Evolutionary conservation across 2,329 filamentous ascomycete genomes (phyloP).

Genomic region (Dothideomycetes sp.): DNA sequence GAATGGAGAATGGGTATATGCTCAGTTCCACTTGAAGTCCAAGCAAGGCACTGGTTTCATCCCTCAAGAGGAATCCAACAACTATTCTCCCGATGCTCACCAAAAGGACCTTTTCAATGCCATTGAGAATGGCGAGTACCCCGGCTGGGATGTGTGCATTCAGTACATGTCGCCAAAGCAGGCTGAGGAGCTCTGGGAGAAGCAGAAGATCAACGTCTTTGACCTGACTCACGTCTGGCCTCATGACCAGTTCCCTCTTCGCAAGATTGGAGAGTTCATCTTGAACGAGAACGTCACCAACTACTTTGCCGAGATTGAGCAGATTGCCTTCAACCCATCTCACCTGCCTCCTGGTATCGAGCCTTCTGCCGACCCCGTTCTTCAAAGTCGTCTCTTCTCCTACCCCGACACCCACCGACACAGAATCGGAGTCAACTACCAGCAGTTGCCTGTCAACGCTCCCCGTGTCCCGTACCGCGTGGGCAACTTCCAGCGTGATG

Average conservation of each 20-base stretch:
- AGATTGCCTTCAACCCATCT: conserved; percentile 57
- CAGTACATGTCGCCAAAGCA: conserved; percentile 43
- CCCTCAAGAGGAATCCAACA: conserved; percentile 39
- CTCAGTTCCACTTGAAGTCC: conserved; percentile 40
- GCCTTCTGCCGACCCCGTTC: conserved; percentile 57
- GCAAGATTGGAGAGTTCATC: conserved; percentile 42
- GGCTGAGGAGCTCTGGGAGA: conserved; percentile 41
- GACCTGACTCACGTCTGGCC: conserved; percentile 46
- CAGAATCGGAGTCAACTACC: conserved; percentile 47
- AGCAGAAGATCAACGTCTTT: conserved; percentile 43
- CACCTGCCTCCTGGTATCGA: conserved; percentile 58
- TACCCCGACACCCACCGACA: conserved; percentile 56
- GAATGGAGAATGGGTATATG: conserved; percentile 42
- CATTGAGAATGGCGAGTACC: conserved; percentile 42
- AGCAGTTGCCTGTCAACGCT: conserved; percentile 45
- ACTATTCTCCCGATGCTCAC: conserved; percentile 40
- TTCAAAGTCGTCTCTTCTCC: conserved; percentile 60
- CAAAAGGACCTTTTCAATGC: conserved; percentile 42
- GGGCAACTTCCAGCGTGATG: conserved; percentile 61
- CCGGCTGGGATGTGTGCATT: conserved; percentile 39
- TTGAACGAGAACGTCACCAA: conserved; percentile 47
- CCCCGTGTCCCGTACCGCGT: conserved; percentile 45
- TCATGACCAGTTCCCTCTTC: conserved; percentile 40
- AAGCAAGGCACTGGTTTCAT: conserved; percentile 42
- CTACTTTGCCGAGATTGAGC: conserved; percentile 58